Percentiles rank a stretch among this genome's conserved stretches.
These are phyloP conservation scores for Dioszegia crocea DNA, from an alignment of 768 basidiomycete genomes.

Conservation along the genomic window DNA sequence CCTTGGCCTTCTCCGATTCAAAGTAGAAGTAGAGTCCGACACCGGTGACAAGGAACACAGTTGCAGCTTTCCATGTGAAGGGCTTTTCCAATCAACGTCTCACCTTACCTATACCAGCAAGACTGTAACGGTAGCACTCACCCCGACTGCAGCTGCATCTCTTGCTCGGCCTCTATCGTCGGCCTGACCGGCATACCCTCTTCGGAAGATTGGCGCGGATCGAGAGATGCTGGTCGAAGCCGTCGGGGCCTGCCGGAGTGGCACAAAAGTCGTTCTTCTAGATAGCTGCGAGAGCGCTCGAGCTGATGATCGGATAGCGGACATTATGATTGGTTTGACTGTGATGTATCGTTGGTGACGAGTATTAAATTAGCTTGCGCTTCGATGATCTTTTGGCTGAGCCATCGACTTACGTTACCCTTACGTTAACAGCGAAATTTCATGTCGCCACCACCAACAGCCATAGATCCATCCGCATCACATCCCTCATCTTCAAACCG, in stretches of 20 bases:
- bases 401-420: too few species aligned
- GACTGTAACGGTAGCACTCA: constrained; percentile 12
- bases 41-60: constrained; percentile 76
- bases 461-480: not conserved
- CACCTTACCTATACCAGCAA: not conserved
- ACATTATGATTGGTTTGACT: not conserved
- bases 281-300: not conserved
- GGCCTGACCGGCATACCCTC: constrained; percentile 4
- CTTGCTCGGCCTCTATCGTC: constrained; percentile 4
- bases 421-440: not conserved
- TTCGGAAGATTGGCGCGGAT: not conserved
- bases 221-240: not conserved
- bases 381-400: too few species aligned
- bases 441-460: not conserved
- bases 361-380: too few species aligned
- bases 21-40: constrained; percentile 83
- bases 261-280: not conserved
- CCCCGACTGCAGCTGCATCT: constrained; percentile 40
- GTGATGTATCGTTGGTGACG: not conserved
- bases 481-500: too few species aligned
- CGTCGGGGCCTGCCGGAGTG: not conserved
- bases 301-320: not conserved
- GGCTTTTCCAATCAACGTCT: constrained; percentile 56
- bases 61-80: constrained; percentile 83
- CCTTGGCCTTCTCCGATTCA: constrained; percentile 72